phyloP scores from a whole-genome alignment of 192 early-diverging fungal genomes.

The Coemansia asiatica region DNA sequence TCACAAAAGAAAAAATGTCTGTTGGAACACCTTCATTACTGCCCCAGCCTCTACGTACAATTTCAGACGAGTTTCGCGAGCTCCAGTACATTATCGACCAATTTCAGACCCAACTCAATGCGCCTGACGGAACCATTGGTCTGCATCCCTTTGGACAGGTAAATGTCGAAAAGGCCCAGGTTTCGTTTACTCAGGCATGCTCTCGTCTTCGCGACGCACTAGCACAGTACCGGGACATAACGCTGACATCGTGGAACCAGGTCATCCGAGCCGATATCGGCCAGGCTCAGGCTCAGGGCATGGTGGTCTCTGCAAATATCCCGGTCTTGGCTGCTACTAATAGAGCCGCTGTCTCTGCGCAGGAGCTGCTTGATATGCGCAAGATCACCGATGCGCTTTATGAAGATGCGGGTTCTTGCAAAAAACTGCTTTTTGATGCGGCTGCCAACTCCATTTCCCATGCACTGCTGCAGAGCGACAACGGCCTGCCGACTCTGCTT shows the following conservation, averaged over 20 bases:
- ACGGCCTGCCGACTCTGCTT: slow-evolving; percentile 10
- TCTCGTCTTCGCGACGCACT: slow-evolving; percentile 31
- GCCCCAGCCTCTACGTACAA: slow-evolving; percentile 35
- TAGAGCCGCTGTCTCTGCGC: slow-evolving; percentile 20
- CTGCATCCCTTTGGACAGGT: slow-evolving; percentile 49
- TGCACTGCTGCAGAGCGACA: slow-evolving; percentile 1
- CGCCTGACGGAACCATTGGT: slow-evolving; percentile 25
- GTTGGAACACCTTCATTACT: background rate
- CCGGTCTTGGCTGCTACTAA: slow-evolving; percentile 11
- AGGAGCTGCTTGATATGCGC: slow-evolving; percentile 45
- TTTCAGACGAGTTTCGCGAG: slow-evolving; percentile 44
- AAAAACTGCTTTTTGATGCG: slow-evolving; percentile 24
- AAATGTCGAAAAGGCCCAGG: slow-evolving; percentile 32
- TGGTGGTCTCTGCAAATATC: background rate
- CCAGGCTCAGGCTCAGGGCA: background rate
- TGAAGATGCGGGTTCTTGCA: slow-evolving; percentile 25
- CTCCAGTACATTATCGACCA: slow-evolving; percentile 30
- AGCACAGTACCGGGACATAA: slow-evolving; percentile 30
- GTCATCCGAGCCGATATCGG: slow-evolving; percentile 8
- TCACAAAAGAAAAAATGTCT: slow-evolving; percentile 8
- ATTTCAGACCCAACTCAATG: slow-evolving; percentile 41
- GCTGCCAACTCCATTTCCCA: slow-evolving; percentile 32
- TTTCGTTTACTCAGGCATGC: slow-evolving; percentile 27
- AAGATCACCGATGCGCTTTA: slow-evolving; percentile 32
- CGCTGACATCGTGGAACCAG: slow-evolving; percentile 37